Percentiles rank a stretch among this genome's conserved stretches.
Evolutionary conservation across 2,329 filamentous ascomycete genomes (phyloP).

Genomic region (Scedosporium boydii): DNA sequence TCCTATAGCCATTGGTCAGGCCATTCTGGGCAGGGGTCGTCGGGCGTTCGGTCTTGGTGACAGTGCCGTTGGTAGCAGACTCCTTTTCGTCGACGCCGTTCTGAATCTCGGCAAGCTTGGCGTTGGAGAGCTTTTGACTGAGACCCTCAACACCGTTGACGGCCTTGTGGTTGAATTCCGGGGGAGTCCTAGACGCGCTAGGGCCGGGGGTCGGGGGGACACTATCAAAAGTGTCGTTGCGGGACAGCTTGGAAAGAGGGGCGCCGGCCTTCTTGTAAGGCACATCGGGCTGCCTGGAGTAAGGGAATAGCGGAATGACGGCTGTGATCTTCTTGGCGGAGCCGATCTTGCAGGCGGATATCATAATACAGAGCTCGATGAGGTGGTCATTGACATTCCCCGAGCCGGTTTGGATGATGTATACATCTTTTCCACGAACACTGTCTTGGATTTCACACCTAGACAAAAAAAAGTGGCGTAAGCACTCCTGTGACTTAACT

Average conservation of each 20-base stretch:
- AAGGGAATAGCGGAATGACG: conserved; percentile 90
- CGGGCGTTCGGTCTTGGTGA: conserved; percentile 8
- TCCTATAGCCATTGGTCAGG: conserved; percentile 8
- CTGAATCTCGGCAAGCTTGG: conserved; percentile 50
- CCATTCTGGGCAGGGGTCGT: neutral
- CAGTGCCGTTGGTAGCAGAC: conserved; percentile 30
- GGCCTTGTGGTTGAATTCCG: conserved; percentile 29
- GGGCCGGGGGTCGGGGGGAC: conserved; percentile 78
- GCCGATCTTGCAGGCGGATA: conserved; percentile 93
- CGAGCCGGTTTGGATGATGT: conserved; percentile 91
- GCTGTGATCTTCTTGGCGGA: conserved; percentile 90
- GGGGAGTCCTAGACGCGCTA: conserved; percentile 55
- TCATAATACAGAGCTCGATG: conserved; percentile 94
- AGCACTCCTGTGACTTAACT: neutral
- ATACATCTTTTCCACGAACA: conserved; percentile 96
- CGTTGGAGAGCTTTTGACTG: conserved; percentile 63
- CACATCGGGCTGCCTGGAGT: conserved; percentile 90
- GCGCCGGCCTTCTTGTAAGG: conserved; percentile 95
- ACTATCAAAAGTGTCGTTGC: conserved; percentile 82
- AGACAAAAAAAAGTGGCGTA: neutral
- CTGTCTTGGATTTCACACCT: conserved; percentile 94
- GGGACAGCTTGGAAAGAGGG: conserved; percentile 58
- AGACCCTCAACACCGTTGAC: conserved; percentile 58
- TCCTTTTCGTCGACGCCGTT: conserved; percentile 23
- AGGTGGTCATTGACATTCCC: conserved; percentile 93